phyloP scores from a whole-genome alignment of 352 stramenopile genomes.

The Globisporangium spiculum region DNA sequence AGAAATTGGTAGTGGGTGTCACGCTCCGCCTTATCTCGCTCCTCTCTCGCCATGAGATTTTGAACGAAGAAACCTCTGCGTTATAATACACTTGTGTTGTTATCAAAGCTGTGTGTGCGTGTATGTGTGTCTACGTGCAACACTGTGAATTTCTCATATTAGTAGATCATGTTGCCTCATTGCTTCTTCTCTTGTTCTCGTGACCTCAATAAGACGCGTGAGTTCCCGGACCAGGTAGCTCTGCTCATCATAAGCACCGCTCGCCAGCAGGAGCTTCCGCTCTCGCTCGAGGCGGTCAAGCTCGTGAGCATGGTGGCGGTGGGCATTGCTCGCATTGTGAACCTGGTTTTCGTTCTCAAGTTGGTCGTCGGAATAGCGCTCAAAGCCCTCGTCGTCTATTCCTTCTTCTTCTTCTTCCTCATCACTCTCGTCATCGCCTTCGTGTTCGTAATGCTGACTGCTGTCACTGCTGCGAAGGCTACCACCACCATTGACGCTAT shows the following conservation, averaged over 20 bases:
- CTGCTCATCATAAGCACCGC: slow-evolving; percentile 53
- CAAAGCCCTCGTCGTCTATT: not conserved
- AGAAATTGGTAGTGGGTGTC: not conserved
- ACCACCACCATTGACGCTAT: not conserved
- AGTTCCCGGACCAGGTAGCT: slow-evolving; percentile 70
- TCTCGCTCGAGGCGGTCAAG: slow-evolving; percentile 51
- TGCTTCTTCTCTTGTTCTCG: slow-evolving; percentile 19
- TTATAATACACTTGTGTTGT: slow-evolving; percentile 3
- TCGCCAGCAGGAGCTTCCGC: slow-evolving; percentile 53
- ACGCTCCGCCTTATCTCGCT: not conserved
- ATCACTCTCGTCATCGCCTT: not conserved
- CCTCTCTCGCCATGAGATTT: slow-evolving; percentile 10
- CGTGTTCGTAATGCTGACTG: slow-evolving; percentile 18
- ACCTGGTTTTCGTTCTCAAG: slow-evolving; percentile 17
- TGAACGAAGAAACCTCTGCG: slow-evolving; percentile 15
- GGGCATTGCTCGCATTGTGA: not conserved
- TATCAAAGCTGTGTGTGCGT: not conserved
- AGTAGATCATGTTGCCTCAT: not conserved
- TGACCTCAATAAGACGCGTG: slow-evolving; percentile 46
- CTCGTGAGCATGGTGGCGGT: slow-evolving; percentile 15
- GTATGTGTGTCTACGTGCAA: not conserved
- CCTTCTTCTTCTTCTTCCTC: not conserved
- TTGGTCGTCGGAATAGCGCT: not conserved
- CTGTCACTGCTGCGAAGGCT: slow-evolving; percentile 5
- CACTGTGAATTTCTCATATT: not conserved